Base-by-base conservation (phyloP, 148 eudicot genomes). In the Fagopyrum homotropicum region DNA sequence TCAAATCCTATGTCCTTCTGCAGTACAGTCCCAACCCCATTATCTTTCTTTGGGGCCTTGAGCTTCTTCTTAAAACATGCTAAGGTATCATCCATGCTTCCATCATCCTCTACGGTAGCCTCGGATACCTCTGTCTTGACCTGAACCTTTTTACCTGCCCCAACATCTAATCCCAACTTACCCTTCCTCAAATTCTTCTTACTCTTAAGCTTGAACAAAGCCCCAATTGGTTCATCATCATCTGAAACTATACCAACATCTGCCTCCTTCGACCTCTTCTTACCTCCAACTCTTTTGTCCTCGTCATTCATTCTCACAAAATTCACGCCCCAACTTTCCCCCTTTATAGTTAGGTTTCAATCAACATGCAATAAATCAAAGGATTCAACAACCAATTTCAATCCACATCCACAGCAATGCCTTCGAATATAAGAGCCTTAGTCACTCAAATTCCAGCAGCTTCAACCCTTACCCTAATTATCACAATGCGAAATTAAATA, bases 11-110 rank as follows among this genome's bases (percentile, higher is more conserved):
- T 72, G 54, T 75, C 80, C 73, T 72, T 79, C 78, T 75, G 79
- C 57, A 43, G 72, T 22, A 40, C 75, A 8, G 51, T 49, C 52
- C 81, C 85, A 76, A 59, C 63, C 66, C 84, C 85, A 63, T 74
- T 64, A 54, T 85, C 87, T 80, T 86, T 96, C 85, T 88, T 96
- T 2, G 98, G 97, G 46, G 80, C 93, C 89, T 85, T 92, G 83
- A 96, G 77, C 82, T 92, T 96, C 86, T 90, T 96, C 86, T 80
- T 88, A 76, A 96, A 92, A 75, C 78, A 83, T 29, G 99, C 99
- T 82, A 96, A 88, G 6, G 99, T 96, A 81, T 92, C 99, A 76
- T 91, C 88, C 93, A 96, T 84, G 57, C 90, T 92, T 74, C 88
- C 94, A 73, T 83, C 83, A 68, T 84, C 97, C 73, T 77, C 86